These are phyloP conservation scores for Solanum corneliomulleri DNA, from an alignment of 257 asterid species.

Conservation along the genomic window DNA sequence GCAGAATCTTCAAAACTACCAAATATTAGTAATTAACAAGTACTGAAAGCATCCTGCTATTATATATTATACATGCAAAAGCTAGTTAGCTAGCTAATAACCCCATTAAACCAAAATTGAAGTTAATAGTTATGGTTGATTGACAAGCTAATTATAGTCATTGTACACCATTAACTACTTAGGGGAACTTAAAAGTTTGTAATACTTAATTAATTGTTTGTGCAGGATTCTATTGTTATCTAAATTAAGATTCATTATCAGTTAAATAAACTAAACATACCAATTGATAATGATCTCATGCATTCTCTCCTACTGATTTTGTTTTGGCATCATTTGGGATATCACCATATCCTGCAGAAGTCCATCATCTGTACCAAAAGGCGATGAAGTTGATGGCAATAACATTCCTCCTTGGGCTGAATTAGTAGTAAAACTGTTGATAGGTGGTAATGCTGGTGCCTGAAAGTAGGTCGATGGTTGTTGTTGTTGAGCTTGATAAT, in stretches of 20 bases:
- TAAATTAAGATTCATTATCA: conserved; percentile 4
- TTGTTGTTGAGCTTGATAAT: background rate
- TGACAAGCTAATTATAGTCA: background rate
- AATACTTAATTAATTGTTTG: background rate
- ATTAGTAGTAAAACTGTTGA: background rate
- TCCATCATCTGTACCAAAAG: conserved; percentile 49
- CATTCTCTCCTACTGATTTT: background rate
- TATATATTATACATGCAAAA: background rate
- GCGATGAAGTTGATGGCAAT: conserved; percentile 21
- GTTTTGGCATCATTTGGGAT: conserved; percentile 6
- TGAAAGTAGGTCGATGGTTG: conserved; percentile 30
- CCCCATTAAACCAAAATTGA: background rate
- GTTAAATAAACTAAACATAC: conserved; percentile 12
- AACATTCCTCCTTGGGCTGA: conserved; percentile 25
- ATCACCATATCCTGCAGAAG: conserved; percentile 84
- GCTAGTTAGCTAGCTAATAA: background rate
- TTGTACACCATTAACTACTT: conserved; percentile 1
- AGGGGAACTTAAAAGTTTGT: background rate
- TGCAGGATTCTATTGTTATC: conserved; percentile 12
- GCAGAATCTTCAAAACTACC: background rate
- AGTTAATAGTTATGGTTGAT: background rate
- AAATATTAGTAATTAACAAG: background rate
- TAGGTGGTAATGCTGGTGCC: conserved; percentile 6
- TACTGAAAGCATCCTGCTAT: background rate
- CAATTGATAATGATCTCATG: background rate